These are phyloP conservation scores for Fusarium agapanthi DNA, from an alignment of 2,329 filamentous ascomycete genomes.

Conservation along the genomic window DNA sequence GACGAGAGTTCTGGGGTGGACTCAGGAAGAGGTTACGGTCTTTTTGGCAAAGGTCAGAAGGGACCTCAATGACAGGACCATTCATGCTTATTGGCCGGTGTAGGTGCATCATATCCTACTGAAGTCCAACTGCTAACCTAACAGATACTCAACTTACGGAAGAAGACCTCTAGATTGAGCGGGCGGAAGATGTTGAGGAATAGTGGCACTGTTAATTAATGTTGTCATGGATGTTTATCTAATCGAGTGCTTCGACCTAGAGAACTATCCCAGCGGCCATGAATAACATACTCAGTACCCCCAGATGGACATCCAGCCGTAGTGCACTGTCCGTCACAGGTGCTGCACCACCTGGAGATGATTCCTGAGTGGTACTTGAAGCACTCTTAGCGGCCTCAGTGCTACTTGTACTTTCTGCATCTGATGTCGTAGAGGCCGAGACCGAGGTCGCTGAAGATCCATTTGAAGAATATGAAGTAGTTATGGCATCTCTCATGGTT, in stretches of 20 bases:
- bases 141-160: conserved; percentile 22
- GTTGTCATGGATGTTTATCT: too few relatives aligned
- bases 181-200: accelerated
- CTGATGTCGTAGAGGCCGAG: neutral
- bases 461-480: neutral
- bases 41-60: conserved; percentile 23
- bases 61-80: conserved; percentile 17
- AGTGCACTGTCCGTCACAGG: neutral
- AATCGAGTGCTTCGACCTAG: neutral
- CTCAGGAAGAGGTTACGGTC: conserved; percentile 1
- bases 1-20: conserved; percentile 20
- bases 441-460: neutral
- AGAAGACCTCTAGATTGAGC: neutral
- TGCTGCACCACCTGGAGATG: neutral
- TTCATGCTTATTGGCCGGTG: conserved; percentile 36
- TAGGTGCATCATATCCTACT: neutral
- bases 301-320: neutral
- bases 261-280: neutral
- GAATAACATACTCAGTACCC: neutral
- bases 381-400: neutral
- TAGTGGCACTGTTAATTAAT: neutral
- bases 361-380: neutral
- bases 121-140: neutral
- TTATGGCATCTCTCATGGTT: accelerated
- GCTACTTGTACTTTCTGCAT: neutral